These are phyloP conservation scores for Pseudoscleropodium purum DNA, from an alignment of 225 moss, liverwort and hornwort genomes.

Conservation along the genomic window DNA sequence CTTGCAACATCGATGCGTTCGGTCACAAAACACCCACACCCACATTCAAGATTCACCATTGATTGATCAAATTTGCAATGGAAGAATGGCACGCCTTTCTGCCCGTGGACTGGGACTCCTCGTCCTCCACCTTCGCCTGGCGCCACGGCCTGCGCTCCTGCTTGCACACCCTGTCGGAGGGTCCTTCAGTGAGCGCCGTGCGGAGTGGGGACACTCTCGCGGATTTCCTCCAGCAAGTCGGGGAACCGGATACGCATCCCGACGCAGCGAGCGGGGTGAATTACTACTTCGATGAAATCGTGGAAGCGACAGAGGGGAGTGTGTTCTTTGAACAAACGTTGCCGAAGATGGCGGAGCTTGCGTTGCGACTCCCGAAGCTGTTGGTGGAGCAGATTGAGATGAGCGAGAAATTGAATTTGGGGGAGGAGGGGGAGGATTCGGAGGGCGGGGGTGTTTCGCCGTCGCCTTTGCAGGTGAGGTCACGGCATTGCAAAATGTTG, in stretches of 20 bases:
- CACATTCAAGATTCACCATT: not conserved
- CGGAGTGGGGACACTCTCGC: not conserved
- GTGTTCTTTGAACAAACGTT: slow-evolving; percentile 13
- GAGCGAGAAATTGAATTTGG: slow-evolving; percentile 2
- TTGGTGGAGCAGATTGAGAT: slow-evolving; percentile 8
- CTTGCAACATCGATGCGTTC: not conserved
- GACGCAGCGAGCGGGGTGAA: not conserved
- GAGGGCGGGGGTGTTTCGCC: not conserved
- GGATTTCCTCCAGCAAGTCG: slow-evolving; percentile 16
- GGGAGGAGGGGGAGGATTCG: not conserved
- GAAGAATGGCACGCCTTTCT: slow-evolving; percentile 4
- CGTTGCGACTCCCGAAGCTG: slow-evolving; percentile 17
- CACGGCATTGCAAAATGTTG: not conserved
- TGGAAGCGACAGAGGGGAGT: not conserved
- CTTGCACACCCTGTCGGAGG: slow-evolving; percentile 8
- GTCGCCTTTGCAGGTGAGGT: slow-evolving; percentile 16
- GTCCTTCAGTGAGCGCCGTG: slow-evolving; percentile 3
- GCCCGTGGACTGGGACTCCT: slow-evolving; percentile 21
- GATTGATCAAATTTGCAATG: not conserved
- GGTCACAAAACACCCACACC: not conserved
- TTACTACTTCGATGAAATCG: slow-evolving; percentile 9
- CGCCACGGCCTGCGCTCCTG: slow-evolving; percentile 3
- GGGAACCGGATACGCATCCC: not conserved
- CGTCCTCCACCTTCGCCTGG: slow-evolving; percentile 9
- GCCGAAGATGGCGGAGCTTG: slow-evolving; percentile 22